These are phyloP conservation scores for Hysterangium stoloniferum DNA, from an alignment of 768 basidiomycete species.

Conservation along the genomic window DNA sequence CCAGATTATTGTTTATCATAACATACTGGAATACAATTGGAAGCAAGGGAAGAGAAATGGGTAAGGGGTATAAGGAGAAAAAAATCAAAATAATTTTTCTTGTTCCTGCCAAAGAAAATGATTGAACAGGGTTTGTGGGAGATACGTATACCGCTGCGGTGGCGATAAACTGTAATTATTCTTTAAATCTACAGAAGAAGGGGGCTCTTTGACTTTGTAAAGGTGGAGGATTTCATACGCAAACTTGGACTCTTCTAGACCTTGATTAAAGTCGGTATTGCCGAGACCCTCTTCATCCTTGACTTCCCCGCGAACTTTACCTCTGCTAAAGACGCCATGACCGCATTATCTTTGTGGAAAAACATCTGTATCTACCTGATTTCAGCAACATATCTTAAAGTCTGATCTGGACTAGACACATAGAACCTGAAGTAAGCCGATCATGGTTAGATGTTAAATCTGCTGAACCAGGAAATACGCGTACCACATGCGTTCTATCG, in stretches of 20 bases:
- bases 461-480: not conserved
- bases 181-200: conserved; percentile 19
- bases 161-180: conserved; percentile 17
- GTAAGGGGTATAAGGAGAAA: not conserved
- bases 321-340: not conserved
- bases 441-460: not conserved
- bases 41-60: too few species aligned
- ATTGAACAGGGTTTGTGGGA: conserved; percentile 22
- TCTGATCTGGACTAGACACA: conserved; percentile 16
- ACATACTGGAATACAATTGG: too few species aligned
- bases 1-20: too few species aligned
- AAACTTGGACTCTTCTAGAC: conserved; percentile 23
- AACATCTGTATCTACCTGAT: conserved; percentile 7
- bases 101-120: conserved; percentile 19
- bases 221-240: conserved; percentile 26
- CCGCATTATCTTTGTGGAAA: not conserved
- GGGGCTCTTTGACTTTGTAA: conserved; percentile 20
- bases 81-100: conserved; percentile 20
- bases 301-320: conserved; percentile 27
- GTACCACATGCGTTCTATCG: conserved; percentile 25
- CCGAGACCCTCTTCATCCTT: conserved; percentile 26
- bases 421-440: conserved; percentile 11
- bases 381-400: conserved; percentile 15
- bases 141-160: conserved; percentile 22
- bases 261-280: conserved; percentile 30